Evolutionary conservation across 2,329 filamentous ascomycete species (phyloP).

Genomic region (Diaporthe amygdali): DNA sequence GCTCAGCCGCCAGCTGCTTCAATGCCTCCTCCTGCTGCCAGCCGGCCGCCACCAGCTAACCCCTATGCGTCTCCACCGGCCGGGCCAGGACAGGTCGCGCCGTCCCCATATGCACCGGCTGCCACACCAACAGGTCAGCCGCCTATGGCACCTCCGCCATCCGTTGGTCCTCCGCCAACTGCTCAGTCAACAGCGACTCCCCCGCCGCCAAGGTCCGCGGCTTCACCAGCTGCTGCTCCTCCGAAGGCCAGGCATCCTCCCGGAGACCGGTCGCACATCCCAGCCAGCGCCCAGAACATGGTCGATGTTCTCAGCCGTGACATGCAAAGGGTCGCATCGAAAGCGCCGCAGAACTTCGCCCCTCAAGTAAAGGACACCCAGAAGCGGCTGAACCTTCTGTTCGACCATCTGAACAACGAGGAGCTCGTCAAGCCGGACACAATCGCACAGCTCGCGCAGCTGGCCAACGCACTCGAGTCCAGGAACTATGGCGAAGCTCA

Average conservation of each 20-base stretch:
- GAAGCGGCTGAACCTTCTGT: constrained; percentile 90
- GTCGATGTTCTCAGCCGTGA: constrained; percentile 83
- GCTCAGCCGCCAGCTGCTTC: constrained; percentile 48
- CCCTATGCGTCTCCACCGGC: constrained; percentile 47
- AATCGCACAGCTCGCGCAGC: constrained; percentile 67
- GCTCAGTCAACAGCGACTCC: constrained; percentile 47
- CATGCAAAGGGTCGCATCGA: constrained; percentile 85
- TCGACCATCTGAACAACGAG: constrained; percentile 96
- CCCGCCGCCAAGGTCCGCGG: constrained; percentile 49
- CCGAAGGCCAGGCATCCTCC: constrained; percentile 73
- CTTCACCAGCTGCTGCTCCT: constrained; percentile 56
- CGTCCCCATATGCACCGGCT: constrained; percentile 54
- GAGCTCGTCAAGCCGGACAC: constrained; percentile 85
- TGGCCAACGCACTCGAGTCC: constrained; percentile 69
- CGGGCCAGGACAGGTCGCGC: constrained; percentile 60
- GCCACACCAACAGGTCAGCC: constrained; percentile 44
- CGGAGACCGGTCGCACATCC: constrained; percentile 91
- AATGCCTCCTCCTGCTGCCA: constrained; percentile 45
- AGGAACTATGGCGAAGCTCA: constrained; percentile 74
- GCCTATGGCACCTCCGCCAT: constrained; percentile 46
- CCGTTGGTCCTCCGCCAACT: constrained; percentile 40
- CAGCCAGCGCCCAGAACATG: constrained; percentile 74
- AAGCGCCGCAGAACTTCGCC: constrained; percentile 85
- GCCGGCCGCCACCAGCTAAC: constrained; percentile 52
- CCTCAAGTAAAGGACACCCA: constrained; percentile 92